Conservation (phyloP, 345 rosid genomes). For the Lepidium didymum region DNA sequence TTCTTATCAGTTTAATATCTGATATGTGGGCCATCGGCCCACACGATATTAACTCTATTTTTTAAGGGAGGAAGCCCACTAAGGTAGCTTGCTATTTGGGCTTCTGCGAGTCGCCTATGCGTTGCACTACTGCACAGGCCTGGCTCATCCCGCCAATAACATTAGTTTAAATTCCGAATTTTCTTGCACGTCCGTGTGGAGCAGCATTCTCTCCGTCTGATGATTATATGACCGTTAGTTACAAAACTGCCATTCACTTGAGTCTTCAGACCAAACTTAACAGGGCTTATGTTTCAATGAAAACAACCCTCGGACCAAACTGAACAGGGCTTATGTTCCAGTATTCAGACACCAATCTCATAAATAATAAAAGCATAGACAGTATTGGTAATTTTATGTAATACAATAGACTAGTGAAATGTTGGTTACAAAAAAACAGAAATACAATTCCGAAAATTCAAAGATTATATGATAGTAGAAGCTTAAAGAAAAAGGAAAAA, state of each 20-base stretch:
- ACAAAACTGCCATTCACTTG: too few species aligned
- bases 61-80: background rate
- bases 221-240: too few species aligned
- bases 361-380: background rate
- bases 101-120: background rate
- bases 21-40: constrained; percentile 32
- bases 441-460: background rate
- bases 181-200: too few species aligned
- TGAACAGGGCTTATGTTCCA: too few species aligned
- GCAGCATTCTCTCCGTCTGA: too few species aligned
- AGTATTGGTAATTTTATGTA: background rate
- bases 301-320: too few species aligned
- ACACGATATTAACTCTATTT: constrained; percentile 7
- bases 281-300: too few species aligned
- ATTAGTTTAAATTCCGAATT: background rate
- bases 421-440: background rate
- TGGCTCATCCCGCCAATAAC: background rate
- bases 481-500: background rate
- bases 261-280: too few species aligned
- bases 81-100: constrained; percentile 15
- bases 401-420: background rate
- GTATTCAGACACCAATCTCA: background rate
- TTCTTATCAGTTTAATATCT: constrained; percentile 63
- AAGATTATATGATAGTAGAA: background rate
- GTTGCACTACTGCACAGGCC: constrained; percentile 1